Evolutionary conservation across 495 filamentous ascomycete species (phyloP).

Genomic region (Ascodesmis nigricans): DNA sequence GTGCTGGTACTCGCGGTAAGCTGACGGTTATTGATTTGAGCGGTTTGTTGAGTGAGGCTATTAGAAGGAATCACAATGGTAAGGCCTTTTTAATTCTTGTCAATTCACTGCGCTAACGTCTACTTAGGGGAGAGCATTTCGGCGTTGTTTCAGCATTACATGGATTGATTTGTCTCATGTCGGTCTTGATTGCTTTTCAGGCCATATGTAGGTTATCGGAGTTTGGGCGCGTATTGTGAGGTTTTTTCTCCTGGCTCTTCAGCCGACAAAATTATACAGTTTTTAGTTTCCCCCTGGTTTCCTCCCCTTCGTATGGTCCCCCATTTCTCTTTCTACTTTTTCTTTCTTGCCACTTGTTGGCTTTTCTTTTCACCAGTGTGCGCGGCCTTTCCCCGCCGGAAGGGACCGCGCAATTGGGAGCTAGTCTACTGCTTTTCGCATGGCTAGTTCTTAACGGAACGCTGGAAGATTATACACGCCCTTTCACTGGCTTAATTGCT

Average conservation of each 20-base stretch:
- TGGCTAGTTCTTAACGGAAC: constrained; percentile 14
- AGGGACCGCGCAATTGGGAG: constrained; percentile 3
- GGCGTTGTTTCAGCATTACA: constrained; percentile 52
- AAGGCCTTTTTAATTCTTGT: constrained; percentile 18
- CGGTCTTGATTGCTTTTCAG: constrained; percentile 9
- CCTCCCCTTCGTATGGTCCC: constrained; percentile 6
- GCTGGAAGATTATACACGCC: constrained; percentile 13
- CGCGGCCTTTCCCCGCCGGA: not conserved
- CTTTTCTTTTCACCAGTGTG: not conserved
- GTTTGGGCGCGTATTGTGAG: constrained; percentile 10
- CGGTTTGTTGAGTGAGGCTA: constrained; percentile 70
- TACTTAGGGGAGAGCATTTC: constrained; percentile 48
- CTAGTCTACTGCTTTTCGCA: not conserved
- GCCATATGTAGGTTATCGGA: constrained; percentile 18
- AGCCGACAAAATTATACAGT: too few relatives aligned
- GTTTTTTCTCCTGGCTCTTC: constrained; percentile 7
- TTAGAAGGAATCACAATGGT: constrained; percentile 84
- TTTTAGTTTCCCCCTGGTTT: constrained; percentile 5
- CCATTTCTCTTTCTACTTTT: not conserved
- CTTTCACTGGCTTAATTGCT: constrained; percentile 2
- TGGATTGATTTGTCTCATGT: too few relatives aligned
- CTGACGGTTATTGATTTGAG: constrained; percentile 75
- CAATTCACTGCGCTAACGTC: constrained; percentile 12
- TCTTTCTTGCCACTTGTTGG: not conserved
- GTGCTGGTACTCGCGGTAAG: constrained; percentile 29